A percentile compares a stretch with the other conserved stretches of the same genome.
These are phyloP conservation scores for Geopyxis carbonaria DNA, from an alignment of 495 filamentous ascomycete genomes.

Conservation along the genomic window DNA sequence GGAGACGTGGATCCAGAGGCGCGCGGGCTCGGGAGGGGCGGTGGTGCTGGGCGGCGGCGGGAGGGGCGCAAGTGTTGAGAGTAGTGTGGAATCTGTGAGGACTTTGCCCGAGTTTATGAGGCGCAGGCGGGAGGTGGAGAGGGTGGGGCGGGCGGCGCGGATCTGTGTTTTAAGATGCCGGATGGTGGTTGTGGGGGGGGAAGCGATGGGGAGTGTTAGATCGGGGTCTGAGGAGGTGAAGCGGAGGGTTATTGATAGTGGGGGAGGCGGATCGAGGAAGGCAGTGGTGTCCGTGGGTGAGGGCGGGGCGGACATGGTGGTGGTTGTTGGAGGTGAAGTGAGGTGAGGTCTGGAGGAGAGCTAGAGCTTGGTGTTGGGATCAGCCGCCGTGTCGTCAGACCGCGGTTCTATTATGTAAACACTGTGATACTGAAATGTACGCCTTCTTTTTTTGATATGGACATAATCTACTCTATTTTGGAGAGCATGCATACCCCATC, in stretches of 20 bases:
- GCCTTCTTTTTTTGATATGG: too few relatives aligned
- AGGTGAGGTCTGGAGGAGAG: too few relatives aligned
- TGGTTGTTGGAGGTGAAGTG: too few relatives aligned
- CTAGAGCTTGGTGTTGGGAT: too few relatives aligned
- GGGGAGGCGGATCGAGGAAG: slow-evolving; percentile 28
- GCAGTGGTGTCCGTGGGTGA: neutral
- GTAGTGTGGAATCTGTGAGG: slow-evolving; percentile 49
- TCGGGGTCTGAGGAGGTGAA: slow-evolving; percentile 76
- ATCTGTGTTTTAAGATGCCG: slow-evolving; percentile 69
- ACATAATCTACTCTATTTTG: too few relatives aligned
- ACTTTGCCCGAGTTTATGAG: slow-evolving; percentile 79
- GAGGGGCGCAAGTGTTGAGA: slow-evolving; percentile 47
- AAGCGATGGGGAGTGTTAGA: slow-evolving; percentile 45
- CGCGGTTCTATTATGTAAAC: too few relatives aligned
- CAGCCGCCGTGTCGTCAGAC: too few relatives aligned
- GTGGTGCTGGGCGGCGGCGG: slow-evolving; percentile 22
- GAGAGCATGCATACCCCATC: too few relatives aligned
- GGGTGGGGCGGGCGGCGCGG: slow-evolving; percentile 48
- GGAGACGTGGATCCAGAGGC: slow-evolving; percentile 46
- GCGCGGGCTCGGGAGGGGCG: too few relatives aligned
- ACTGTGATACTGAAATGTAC: too few relatives aligned
- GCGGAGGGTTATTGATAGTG: slow-evolving; percentile 59
- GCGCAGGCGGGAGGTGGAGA: slow-evolving; percentile 51
- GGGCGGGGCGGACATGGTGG: too few relatives aligned
- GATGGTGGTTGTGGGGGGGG: slow-evolving; percentile 47